phyloP scores from a whole-genome alignment of 495 filamentous ascomycete species.

The Aspergillus bertholletiae region DNA sequence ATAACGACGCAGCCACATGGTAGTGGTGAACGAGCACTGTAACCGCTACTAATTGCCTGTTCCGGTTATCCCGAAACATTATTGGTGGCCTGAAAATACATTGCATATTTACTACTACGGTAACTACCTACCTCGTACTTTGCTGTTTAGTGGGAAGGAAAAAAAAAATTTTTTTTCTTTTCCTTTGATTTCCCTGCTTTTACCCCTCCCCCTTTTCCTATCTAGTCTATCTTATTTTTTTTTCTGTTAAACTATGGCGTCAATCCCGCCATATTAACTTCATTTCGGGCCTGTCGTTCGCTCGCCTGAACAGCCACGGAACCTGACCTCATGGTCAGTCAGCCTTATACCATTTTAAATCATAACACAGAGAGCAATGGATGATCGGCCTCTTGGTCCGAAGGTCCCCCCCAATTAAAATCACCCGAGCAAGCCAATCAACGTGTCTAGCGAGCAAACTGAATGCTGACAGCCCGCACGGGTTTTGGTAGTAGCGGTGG shows the following conservation, averaged over 20 bases:
- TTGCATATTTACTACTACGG: not conserved
- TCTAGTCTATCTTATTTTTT: too few species aligned
- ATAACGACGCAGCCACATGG: not conserved
- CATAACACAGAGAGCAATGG: not conserved
- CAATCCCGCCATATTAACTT: not conserved
- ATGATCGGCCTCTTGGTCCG: not conserved
- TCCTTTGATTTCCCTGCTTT: too few species aligned
- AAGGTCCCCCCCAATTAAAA: not conserved
- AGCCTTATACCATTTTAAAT: not conserved
- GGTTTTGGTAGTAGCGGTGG: not conserved
- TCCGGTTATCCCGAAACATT: not conserved
- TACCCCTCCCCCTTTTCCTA: too few species aligned
- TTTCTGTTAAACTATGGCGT: too few species aligned
- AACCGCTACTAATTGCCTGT: slow-evolving; percentile 1
- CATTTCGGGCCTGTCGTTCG: too few species aligned
- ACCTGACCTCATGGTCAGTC: too few species aligned
- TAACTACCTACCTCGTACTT: too few species aligned
- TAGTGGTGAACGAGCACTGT: not conserved
- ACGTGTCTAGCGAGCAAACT: not conserved
- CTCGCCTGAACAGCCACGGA: too few species aligned
- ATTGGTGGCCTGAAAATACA: not conserved
- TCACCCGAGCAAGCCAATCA: not conserved
- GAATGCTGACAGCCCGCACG: slow-evolving; percentile 5
- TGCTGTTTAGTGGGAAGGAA: too few species aligned
- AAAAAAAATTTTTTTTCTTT: too few species aligned